Evolutionary conservation across 352 stramenopile species (phyloP).

Genomic region (Globisporangium yorkense): DNA sequence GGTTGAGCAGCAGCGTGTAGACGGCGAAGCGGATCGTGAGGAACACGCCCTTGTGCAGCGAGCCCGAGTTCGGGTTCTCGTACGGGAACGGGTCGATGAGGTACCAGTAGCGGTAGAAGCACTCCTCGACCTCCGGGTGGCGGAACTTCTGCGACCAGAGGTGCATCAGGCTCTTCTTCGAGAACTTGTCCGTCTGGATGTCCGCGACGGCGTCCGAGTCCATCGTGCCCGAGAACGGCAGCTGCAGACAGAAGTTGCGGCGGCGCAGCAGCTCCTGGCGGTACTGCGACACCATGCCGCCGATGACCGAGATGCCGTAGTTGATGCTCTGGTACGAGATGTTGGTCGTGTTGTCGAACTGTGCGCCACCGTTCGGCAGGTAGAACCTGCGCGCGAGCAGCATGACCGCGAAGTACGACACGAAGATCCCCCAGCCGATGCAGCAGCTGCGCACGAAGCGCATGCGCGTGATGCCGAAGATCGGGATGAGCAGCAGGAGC

Average conservation of each 20-base stretch:
- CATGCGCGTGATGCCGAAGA: constrained; percentile 84
- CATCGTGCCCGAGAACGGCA: constrained; percentile 69
- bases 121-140: constrained; percentile 68
- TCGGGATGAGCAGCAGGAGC: constrained; percentile 76
- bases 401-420: constrained; percentile 62
- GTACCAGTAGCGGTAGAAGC: constrained; percentile 82
- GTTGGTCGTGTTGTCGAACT: constrained; percentile 64
- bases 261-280: constrained; percentile 67
- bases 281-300: constrained; percentile 83
- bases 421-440: constrained; percentile 70
- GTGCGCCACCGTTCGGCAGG: constrained; percentile 20
- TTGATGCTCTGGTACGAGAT: constrained; percentile 83
- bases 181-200: constrained; percentile 69
- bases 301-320: constrained; percentile 75
- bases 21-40: constrained; percentile 73
- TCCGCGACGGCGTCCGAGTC: constrained; percentile 53
- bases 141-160: constrained; percentile 63
- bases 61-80: constrained; percentile 75
- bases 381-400: constrained; percentile 29
- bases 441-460: constrained; percentile 66
- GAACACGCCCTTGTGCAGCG: constrained; percentile 67
- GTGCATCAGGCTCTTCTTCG: constrained; percentile 61
- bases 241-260: constrained; percentile 70
- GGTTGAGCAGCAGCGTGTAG: constrained; percentile 58
- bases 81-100: constrained; percentile 83